These are phyloP conservation scores for Phialophora chinensis DNA, from an alignment of 2,329 filamentous ascomycete species.

Conservation along the genomic window DNA sequence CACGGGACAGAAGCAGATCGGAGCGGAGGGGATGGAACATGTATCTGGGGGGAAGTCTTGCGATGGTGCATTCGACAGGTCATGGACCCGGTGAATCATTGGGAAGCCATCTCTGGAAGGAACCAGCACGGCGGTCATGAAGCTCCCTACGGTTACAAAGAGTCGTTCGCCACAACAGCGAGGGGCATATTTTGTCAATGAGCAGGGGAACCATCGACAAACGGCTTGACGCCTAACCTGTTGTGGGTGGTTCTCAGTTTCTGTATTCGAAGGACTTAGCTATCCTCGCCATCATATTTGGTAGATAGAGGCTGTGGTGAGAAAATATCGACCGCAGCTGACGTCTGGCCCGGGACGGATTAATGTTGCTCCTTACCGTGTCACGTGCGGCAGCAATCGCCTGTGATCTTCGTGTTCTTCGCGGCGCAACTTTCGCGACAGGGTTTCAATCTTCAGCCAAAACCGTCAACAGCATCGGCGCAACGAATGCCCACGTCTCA, in stretches of 20 bases:
- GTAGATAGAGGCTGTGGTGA: not conserved
- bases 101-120: not conserved
- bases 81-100: not conserved
- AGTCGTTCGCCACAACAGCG: not conserved
- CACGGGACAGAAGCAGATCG: not conserved
- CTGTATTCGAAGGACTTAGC: not conserved
- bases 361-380: not conserved
- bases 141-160: not conserved
- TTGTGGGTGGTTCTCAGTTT: not conserved
- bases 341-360: not conserved
- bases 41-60: not conserved
- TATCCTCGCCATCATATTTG: not conserved
- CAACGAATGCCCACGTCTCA: not conserved
- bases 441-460: conserved; percentile 13
- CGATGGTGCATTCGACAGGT: not conserved
- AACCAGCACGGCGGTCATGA: not conserved
- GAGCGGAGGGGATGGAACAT: not conserved
- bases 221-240: not conserved
- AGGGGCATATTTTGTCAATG: not conserved
- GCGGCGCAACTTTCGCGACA: conserved; percentile 26
- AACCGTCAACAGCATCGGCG: conserved; percentile 13
- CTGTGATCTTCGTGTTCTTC: conserved; percentile 17
- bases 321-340: not conserved
- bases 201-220: not conserved
- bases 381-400: conserved; percentile 1